phyloP scores from a whole-genome alignment of 1,284 basidiomycete genomes.

The Fomitopsis schrenkii region DNA sequence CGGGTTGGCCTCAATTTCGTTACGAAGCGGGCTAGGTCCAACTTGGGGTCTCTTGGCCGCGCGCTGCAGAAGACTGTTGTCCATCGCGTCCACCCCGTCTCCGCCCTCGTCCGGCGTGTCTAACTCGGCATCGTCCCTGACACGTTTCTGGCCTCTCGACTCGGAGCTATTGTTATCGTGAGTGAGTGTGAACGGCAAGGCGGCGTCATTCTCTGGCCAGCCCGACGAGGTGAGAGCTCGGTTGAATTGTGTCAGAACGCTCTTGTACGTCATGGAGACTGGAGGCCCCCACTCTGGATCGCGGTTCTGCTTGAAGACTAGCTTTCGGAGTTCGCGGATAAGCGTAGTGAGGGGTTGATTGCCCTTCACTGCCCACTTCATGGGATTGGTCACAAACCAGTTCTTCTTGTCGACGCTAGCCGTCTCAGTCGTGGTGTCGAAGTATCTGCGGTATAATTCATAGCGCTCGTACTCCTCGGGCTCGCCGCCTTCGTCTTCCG shows the following conservation, averaged over 20 bases:
- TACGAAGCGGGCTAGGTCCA: no score
- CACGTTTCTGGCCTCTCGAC: not conserved
- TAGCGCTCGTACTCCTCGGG: not conserved
- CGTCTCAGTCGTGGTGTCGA: not conserved
- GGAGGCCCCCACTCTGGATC: not conserved
- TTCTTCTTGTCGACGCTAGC: not conserved
- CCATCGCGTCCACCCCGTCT: no score
- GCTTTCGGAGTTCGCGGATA: not conserved
- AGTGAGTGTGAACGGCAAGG: not conserved
- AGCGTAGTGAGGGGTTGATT: not conserved
- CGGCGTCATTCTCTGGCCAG: not conserved
- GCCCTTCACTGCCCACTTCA: not conserved
- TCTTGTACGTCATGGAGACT: not conserved
- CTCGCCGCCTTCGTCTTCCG: no score
- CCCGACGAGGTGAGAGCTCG: not conserved
- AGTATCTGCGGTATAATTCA: not conserved
- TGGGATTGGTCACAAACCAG: not conserved
- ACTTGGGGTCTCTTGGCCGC: no score
- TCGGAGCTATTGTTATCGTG: not conserved
- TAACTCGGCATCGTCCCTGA: not conserved
- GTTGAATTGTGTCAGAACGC: not conserved
- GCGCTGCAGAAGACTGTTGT: no score
- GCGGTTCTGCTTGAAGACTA: not conserved
- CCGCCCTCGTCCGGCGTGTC: no score
- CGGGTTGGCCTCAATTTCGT: no score